Base-by-base conservation (phyloP, 1,284 basidiomycete species). In the Sutorius eximius region DNA sequence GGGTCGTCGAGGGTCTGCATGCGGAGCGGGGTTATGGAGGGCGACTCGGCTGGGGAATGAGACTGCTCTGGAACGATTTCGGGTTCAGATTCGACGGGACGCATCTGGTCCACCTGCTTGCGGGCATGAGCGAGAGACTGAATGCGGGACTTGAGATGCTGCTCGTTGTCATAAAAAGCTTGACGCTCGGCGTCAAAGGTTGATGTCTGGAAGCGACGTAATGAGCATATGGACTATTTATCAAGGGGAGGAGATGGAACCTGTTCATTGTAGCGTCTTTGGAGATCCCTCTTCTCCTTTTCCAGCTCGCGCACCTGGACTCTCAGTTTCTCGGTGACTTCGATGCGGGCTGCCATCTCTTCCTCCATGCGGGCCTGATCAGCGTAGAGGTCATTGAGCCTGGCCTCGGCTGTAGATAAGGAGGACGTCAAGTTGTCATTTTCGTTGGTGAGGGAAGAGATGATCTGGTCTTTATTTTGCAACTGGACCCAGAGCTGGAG, bases 121-220 rank as follows among this genome's bases (percentile, higher is more conserved):
- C 86, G 82, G 40, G 81, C 77, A 58, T 89, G 84, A 4, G 80
- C 77, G 32, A 92, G 79, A 4, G 88, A 89, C 65, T 89, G 87
- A 49, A 92, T 92, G 54, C 89, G 87, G 43, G 89, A 92, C 71
- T 91, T 92, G 52, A 92, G 82, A 71, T 92, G 89, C 66, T 91
- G 87, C 61, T 92, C 90, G 65, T 89, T 91, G 72, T 92, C 90
- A 64, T 91, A 92, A 67, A 91, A 89, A 15, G 90, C 82, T 69
- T 92, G 90, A 43, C 89, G 83, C 70, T 92, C 89, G 12, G 89
- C 87, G 68, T 92, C 89, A 65, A 91, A 92, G 7, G 87, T 88
- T 22, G 81, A 73, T 24, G 85, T 88, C 88, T 92, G 62, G 34
- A 44, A 15, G 50, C 51, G 46, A 55, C 44, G 42, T 51, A 22